Conservation (phyloP, 306 rosid species). For the Casuarina equisetifolia region DNA sequence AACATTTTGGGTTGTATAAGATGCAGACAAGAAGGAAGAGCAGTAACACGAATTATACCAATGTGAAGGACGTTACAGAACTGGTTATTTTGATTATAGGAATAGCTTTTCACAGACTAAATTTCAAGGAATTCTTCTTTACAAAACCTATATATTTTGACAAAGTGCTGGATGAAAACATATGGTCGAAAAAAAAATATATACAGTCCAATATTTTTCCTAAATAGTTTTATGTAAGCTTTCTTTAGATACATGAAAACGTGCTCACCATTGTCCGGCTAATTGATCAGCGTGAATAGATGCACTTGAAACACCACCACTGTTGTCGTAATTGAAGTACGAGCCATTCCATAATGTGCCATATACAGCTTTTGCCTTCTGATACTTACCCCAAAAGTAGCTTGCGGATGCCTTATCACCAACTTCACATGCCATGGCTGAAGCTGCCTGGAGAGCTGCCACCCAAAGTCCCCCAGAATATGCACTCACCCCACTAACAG, state of each 20-base stretch:
- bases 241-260: conserved; percentile 23
- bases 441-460: conserved; percentile 92
- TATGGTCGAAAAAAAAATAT: not conserved
- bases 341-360: conserved; percentile 94
- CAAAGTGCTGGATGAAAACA: too few species aligned
- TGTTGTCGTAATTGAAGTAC: conserved; percentile 82
- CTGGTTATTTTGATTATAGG: too few species aligned
- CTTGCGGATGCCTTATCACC: conserved; percentile 76
- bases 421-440: conserved; percentile 75
- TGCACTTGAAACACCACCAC: conserved; percentile 63
- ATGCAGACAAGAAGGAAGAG: not conserved
- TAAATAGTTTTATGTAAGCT: not conserved
- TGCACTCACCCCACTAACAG: conserved; percentile 92
- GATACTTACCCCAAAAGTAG: conserved; percentile 76
- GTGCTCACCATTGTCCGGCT: conserved; percentile 82
- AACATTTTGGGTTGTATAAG: not conserved
- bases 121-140: too few species aligned
- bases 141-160: too few species aligned
- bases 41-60: not conserved
- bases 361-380: conserved; percentile 72
- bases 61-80: too few species aligned
- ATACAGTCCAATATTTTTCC: not conserved
- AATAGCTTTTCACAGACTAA: too few species aligned
- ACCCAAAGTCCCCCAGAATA: conserved; percentile 97
- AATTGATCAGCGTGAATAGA: conserved; percentile 97